phyloP scores from a whole-genome alignment of 2,329 filamentous ascomycete genomes.

The Cryphonectria nitschkei region DNA sequence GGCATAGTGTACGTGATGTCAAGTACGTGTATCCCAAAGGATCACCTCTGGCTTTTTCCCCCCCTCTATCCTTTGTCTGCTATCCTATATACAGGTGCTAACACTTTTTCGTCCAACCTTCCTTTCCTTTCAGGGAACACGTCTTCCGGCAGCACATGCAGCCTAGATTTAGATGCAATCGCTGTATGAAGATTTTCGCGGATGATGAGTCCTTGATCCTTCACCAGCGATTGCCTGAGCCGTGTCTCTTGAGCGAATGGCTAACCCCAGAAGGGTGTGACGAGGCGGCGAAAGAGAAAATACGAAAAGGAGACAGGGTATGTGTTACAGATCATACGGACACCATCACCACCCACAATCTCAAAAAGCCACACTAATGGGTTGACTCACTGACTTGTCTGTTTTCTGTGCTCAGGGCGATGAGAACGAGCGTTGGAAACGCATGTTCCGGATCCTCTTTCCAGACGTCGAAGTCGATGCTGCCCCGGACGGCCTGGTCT shows the following conservation, averaged over 20 bases:
- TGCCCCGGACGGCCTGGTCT: conserved; percentile 12
- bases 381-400: conserved; percentile 8
- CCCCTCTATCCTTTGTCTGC: not conserved
- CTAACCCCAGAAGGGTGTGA: conserved; percentile 50
- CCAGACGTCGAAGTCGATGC: conserved; percentile 7
- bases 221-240: conserved; percentile 33
- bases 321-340: conserved; percentile 19
- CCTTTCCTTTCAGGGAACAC: conserved; percentile 34
- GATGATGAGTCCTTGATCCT: conserved; percentile 31
- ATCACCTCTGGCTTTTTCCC: not conserved
- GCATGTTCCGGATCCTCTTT: conserved; percentile 24
- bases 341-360: not conserved
- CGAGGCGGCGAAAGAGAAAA: conserved; percentile 41
- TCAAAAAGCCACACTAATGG: too few species aligned
- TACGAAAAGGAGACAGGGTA: conserved; percentile 31
- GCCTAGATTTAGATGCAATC: conserved; percentile 34
- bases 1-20: conserved; percentile 24
- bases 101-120: not conserved
- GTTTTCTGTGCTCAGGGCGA: conserved; percentile 15
- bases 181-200: conserved; percentile 35
- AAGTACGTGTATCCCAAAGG: conserved; percentile 16
- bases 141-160: conserved; percentile 35
- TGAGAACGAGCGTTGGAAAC: conserved; percentile 24
- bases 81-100: not conserved
- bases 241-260: conserved; percentile 49